Evolutionary conservation across 306 rosid species (phyloP), one percentile per base, ranked within the genome.

Genomic region (Gynostemma pentaphyllum): DNA sequence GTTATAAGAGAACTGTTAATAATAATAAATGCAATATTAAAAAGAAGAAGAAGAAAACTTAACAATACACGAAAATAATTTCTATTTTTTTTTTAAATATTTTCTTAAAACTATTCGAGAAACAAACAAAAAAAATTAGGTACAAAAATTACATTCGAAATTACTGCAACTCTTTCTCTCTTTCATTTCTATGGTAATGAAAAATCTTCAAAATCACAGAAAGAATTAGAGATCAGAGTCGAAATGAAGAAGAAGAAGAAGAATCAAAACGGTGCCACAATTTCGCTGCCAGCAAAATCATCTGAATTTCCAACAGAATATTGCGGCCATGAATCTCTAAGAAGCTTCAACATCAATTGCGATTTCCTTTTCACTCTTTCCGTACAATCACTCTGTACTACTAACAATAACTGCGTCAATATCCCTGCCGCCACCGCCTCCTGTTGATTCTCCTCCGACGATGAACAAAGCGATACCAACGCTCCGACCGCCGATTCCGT

Each of bases 281-380:
- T 69, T 53, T 91, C 87, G 40, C 95, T 82, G 81, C 89, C 83
- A 69, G 71, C 87, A 69, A 73, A 92, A 65, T 85, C 98, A 48
- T 92, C 92, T 4, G 95, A 92, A 69, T 86, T 85, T 54, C 84
- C 90, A 24, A 86, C 48, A 19, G 95, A 86, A 67, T 85, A 82
- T 50, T 80, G 83, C 9, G 98, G 98, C 98, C 98, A 92, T 80
- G 95, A 92, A 81, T 92, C 96, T 83, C 95, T 83, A 72, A 92
- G 95, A 71, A 86, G 95, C 88, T 92, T 92, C 64, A 92, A 79
- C 81, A 92, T 56, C 68, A 82, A 61, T 68, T 92, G 95, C 40
- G 98, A 95, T 81, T 92, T 92, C 71, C 96, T 76, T 85, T 92
- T 92, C 9, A 91, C 96, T 61, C 98, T 68, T 62, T 74, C 96